phyloP scores from a whole-genome alignment of 108 stramenopile species.

The Licmophora abbreviata region DNA sequence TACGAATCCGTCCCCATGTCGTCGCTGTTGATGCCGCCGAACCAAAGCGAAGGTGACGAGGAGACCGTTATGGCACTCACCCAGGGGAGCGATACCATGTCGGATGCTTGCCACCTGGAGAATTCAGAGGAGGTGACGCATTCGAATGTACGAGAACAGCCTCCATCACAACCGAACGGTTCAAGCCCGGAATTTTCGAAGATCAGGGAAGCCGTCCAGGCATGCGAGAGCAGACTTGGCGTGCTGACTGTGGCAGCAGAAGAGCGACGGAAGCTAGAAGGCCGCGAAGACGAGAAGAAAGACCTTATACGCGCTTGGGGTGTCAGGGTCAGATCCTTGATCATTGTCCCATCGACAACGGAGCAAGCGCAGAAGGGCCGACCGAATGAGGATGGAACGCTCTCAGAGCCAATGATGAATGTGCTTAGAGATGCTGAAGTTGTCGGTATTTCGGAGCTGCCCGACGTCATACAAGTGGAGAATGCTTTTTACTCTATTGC shows the following conservation, averaged over 20 bases:
- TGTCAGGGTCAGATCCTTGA: conserved; percentile 34
- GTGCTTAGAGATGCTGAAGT: conserved; percentile 30
- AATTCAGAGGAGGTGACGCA: neutral
- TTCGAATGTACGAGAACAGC: neutral
- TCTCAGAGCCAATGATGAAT: conserved; percentile 34
- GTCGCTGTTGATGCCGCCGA: neutral
- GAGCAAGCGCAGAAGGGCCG: conserved; percentile 34
- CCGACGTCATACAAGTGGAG: conserved; percentile 38
- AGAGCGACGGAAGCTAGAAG: conserved; percentile 36
- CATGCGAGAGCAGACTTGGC: conserved; percentile 28
- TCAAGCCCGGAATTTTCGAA: neutral
- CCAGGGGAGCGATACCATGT: no score
- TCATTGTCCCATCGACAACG: conserved; percentile 36
- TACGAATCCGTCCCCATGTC: neutral
- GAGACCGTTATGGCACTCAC: neutral
- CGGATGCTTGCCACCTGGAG: neutral
- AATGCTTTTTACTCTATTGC: conserved; percentile 53
- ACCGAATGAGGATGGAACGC: conserved; percentile 24
- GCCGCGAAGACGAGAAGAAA: conserved; percentile 32
- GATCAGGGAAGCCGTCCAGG: conserved; percentile 14
- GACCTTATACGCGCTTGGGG: conserved; percentile 45
- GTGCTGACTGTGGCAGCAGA: conserved; percentile 18
- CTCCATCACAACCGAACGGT: no score
- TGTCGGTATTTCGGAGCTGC: conserved; percentile 41
- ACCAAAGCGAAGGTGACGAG: neutral